Evolutionary conservation across 768 basidiomycete species (phyloP).

Genomic region (Termitomyces sp.): DNA sequence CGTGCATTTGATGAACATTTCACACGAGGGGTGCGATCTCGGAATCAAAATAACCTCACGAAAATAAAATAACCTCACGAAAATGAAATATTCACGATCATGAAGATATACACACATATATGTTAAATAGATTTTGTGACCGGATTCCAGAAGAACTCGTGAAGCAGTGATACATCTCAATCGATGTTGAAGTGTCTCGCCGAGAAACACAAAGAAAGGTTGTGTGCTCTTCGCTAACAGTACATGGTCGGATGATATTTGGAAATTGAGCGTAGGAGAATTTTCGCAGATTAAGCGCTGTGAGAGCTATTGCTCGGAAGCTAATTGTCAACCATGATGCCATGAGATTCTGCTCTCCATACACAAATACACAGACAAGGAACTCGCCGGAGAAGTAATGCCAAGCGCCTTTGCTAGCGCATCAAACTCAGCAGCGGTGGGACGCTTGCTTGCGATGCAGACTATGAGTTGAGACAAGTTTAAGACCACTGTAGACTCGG

Average conservation of each 20-base stretch:
- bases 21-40: background rate
- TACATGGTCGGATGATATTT: background rate
- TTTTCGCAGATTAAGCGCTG: constrained; percentile 5
- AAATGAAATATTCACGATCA: background rate
- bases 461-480: constrained; percentile 33
- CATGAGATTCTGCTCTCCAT: background rate
- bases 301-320: constrained; percentile 4
- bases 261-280: background rate
- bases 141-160: too few relatives aligned
- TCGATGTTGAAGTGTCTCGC: too few relatives aligned
- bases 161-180: too few relatives aligned
- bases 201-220: background rate
- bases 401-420: constrained; percentile 40
- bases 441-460: constrained; percentile 36
- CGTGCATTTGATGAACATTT: background rate
- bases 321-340: background rate
- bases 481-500: background rate
- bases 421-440: constrained; percentile 48
- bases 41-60: background rate
- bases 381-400: constrained; percentile 33
- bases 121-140: constrained; percentile 1
- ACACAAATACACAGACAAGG: too few relatives aligned
- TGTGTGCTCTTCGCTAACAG: background rate
- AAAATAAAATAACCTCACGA: too few relatives aligned
- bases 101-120: too few relatives aligned